phyloP scores from a whole-genome alignment of 1,284 basidiomycete genomes.

The Austropuccinia psidii region DNA sequence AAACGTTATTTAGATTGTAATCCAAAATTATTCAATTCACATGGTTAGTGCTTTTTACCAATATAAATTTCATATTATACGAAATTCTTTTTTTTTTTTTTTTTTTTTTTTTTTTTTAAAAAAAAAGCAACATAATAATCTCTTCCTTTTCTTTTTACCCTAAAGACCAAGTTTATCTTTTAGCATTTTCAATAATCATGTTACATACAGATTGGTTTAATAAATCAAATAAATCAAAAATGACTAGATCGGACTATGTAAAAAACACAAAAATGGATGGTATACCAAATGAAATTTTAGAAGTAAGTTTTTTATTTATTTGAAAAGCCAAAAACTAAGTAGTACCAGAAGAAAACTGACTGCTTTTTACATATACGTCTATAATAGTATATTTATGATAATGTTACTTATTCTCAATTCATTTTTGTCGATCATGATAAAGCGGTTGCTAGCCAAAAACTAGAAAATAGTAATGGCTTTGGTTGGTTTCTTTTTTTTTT shows the following conservation, averaged over 20 bases:
- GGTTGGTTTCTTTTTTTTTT: neutral
- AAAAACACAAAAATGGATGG: constrained; percentile 60
- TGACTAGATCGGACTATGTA: constrained; percentile 82
- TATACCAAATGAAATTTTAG: constrained; percentile 28
- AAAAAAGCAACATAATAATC: no score
- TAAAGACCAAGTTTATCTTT: constrained; percentile 88
- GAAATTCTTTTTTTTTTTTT: neutral
- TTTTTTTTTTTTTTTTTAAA: neutral
- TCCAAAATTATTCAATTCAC: constrained; percentile 65
- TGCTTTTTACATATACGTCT: neutral
- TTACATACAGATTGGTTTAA: constrained; percentile 97
- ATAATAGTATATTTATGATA: constrained; percentile 83
- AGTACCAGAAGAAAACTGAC: no score
- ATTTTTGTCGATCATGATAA: constrained; percentile 76
- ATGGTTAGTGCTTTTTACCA: constrained; percentile 54
- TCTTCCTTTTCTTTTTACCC: no score
- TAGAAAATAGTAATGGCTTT: neutral
- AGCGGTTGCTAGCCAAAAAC: constrained; percentile 9
- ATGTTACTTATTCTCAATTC: constrained; percentile 88
- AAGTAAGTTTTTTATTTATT: constrained; percentile 6
- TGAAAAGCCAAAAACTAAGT: neutral
- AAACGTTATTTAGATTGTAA: constrained; percentile 76
- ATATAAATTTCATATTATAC: neutral
- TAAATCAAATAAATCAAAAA: constrained; percentile 92
- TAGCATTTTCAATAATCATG: constrained; percentile 98